Percentiles rank a stretch among this genome's conserved stretches.
Conservation (phyloP, 148 eudicot species). For the Fagopyrum tataricum region DNA sequence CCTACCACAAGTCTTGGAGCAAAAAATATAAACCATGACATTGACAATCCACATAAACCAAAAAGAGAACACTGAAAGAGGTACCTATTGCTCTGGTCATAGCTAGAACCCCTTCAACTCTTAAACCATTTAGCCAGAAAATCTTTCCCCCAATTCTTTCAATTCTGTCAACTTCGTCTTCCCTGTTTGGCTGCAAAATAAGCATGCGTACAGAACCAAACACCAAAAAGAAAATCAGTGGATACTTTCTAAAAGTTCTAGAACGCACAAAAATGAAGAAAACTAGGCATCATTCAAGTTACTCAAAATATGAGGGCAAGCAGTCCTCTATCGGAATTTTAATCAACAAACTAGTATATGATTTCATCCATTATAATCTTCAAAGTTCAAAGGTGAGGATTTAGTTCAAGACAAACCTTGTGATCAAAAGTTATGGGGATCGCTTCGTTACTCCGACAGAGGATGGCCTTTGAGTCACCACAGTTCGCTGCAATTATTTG, state of each 20-base stretch:
- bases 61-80: neutral
- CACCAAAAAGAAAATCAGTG: neutral
- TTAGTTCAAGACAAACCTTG: neutral
- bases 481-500: conserved; percentile 8
- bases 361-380: neutral
- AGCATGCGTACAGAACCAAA: neutral
- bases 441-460: neutral
- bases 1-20: neutral
- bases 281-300: neutral
- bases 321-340: neutral
- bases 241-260: neutral
- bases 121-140: conserved; percentile 1
- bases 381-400: neutral
- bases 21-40: neutral
- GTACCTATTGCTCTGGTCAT: conserved; percentile 12
- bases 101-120: conserved; percentile 11
- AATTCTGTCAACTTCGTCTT: conserved; percentile 6
- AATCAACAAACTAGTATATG: neutral
- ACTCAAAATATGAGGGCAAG: neutral
- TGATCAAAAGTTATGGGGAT: conserved; percentile 9
- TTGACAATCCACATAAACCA: neutral
- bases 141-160: conserved; percentile 10
- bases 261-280: neutral
- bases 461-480: conserved; percentile 9
- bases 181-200: conserved; percentile 6